Evolutionary conservation across 352 stramenopile species (phyloP).

Genomic region (Phytopythium cucurbitacearum): DNA sequence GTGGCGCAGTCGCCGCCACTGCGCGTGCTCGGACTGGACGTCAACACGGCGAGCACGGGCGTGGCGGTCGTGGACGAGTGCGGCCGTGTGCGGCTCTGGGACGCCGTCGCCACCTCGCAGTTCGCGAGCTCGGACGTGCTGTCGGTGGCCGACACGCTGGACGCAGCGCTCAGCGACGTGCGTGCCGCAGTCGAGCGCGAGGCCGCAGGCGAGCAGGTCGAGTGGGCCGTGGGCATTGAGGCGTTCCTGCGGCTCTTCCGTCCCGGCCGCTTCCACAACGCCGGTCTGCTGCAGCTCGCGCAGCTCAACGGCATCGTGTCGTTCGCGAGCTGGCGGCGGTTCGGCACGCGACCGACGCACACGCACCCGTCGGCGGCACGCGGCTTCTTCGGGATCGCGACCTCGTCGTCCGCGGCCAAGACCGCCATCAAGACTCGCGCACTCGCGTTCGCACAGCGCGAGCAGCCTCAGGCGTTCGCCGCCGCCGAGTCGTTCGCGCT

Average conservation of each 20-base stretch:
- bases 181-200: slow-evolving; percentile 15
- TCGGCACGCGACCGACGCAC: slow-evolving; percentile 44
- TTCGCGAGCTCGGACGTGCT: slow-evolving; percentile 66
- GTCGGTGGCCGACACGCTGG: slow-evolving; percentile 49
- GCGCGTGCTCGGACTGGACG: slow-evolving; percentile 71
- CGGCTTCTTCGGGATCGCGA: slow-evolving; percentile 42
- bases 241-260: slow-evolving; percentile 85
- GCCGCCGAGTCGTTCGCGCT: slow-evolving; percentile 7
- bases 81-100: slow-evolving; percentile 47
- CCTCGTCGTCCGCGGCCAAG: slow-evolving; percentile 24
- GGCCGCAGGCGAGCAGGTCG: background rate
- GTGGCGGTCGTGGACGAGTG: slow-evolving; percentile 59
- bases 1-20: slow-evolving; percentile 24
- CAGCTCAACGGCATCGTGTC: slow-evolving; percentile 86
- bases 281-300: slow-evolving; percentile 81
- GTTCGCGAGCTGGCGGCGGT: slow-evolving; percentile 69
- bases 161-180: slow-evolving; percentile 30
- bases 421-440: slow-evolving; percentile 67
- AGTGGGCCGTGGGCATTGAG: slow-evolving; percentile 80
- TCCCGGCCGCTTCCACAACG: slow-evolving; percentile 72
- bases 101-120: slow-evolving; percentile 55
- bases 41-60: slow-evolving; percentile 85
- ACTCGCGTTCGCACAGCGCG: slow-evolving; percentile 51
- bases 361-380: slow-evolving; percentile 75
- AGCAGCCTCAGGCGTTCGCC: slow-evolving; percentile 29